Evolutionary conservation across 1,284 basidiomycete species (phyloP).

Genomic region (Phellinidium pouzarii): DNA sequence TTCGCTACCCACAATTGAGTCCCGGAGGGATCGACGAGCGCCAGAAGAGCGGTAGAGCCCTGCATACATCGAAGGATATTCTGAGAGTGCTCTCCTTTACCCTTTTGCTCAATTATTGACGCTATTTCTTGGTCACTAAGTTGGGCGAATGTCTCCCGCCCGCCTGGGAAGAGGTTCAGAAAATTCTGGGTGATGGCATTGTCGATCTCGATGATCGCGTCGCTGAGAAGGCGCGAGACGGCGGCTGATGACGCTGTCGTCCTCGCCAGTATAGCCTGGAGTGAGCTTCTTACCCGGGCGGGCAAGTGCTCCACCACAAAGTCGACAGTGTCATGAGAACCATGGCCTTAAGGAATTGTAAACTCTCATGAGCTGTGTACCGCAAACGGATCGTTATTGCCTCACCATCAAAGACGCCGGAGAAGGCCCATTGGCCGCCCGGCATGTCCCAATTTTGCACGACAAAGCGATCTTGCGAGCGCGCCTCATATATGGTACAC

Average conservation of each 20-base stretch:
- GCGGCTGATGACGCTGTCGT: slow-evolving; percentile 30
- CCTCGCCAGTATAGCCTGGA: slow-evolving; percentile 33
- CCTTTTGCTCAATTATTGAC: slow-evolving; percentile 24
- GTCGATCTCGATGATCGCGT: slow-evolving; percentile 37
- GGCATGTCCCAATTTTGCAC: slow-evolving; percentile 48
- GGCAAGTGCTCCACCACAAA: slow-evolving; percentile 42
- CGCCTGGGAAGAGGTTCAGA: slow-evolving; percentile 37
- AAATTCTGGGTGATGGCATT: slow-evolving; percentile 40
- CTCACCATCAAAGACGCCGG: slow-evolving; percentile 56
- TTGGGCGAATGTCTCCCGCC: slow-evolving; percentile 22
- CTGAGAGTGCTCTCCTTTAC: slow-evolving; percentile 25
- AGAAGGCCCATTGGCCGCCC: slow-evolving; percentile 51
- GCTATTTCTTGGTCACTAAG: slow-evolving; percentile 25
- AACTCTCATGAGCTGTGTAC: slow-evolving; percentile 11
- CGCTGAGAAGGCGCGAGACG: slow-evolving; percentile 38
- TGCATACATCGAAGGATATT: slow-evolving; percentile 45
- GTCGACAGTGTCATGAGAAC: slow-evolving; percentile 53
- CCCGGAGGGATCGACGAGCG: slow-evolving; percentile 45
- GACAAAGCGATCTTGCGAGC: slow-evolving; percentile 49
- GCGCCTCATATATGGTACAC: slow-evolving; percentile 40
- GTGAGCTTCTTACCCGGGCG: slow-evolving; percentile 35
- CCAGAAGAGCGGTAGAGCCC: slow-evolving; percentile 54
- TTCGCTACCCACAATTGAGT: slow-evolving; percentile 59
- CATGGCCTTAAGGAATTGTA: slow-evolving; percentile 41
- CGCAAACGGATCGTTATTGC: slow-evolving; percentile 12